Base-by-base conservation (phyloP, 2,329 filamentous ascomycete species). In the Aspergillus sp. region DNA sequence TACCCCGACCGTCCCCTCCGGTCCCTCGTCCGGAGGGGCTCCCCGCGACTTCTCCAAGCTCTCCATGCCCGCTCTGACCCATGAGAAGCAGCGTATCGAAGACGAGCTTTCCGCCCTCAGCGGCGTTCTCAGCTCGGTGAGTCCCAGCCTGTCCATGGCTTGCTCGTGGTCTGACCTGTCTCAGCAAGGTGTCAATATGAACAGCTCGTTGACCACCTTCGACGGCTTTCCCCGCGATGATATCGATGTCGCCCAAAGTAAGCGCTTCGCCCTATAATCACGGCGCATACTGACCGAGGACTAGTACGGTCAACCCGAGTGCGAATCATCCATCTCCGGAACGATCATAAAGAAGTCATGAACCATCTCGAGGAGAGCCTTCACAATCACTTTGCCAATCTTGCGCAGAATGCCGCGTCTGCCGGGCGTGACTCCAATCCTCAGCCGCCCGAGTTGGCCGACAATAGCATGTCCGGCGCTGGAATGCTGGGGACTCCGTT, bases 101-200 rank as follows among this genome's bases (percentile, higher is more conserved):
- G 78, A 75, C 29, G 89, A 98, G 64, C 72, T 98, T 39, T 83
- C 80, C 48, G 83, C 86, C 10, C 69, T 96, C 6, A 79, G 88
- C 39, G 72, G 79, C 33, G 85, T 96, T 10, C 73, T 98, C n/a
- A 83, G 86, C 44, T 91, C 86, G 44, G 88, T 94, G 65, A 50
- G 74, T 58, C 34, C 3, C 19, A 22, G 5, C 25, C 28, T 14
- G 20, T 8, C 19, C 4, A 22, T n/a, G n/a, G n/a, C n/a, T n/a
- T n/a, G n/a, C n/a, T n/a, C n/a, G n/a, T n/a, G n/a, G n/a, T 6
- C 19, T 49, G 29, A 52, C 26, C 12, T n/a, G 30, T 11, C 29
- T n/a, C 15, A 95, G 88, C 89, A 96, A 67, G 79, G 82, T 27
- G 89, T 94, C 33, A 80, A 82, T 50, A 98, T 98, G 91, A 80